A percentile compares a stretch with the other conserved stretches of the same genome.
Conservation (phyloP, 1,139 yeast genomes). For the Diutina sp. region DNA sequence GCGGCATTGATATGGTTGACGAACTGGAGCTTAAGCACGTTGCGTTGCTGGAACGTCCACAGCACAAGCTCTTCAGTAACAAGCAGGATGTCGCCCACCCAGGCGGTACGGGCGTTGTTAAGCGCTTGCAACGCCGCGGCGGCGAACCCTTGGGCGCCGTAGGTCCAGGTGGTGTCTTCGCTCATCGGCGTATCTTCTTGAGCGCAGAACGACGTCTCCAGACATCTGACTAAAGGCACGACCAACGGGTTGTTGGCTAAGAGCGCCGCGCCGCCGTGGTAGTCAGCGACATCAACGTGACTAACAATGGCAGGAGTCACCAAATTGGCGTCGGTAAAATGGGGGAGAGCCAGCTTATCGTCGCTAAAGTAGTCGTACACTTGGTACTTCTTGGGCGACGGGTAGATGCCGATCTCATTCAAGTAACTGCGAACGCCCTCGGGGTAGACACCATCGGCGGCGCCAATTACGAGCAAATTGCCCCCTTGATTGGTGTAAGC, state of each 20-base stretch:
- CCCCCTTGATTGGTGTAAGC: conserved; percentile 34
- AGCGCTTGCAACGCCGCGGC: conserved; percentile 77
- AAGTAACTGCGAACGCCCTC: conserved; percentile 57
- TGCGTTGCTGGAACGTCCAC: conserved; percentile 70
- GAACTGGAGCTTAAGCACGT: conserved; percentile 45
- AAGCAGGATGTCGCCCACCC: conserved; percentile 63
- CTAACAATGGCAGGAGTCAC: conserved; percentile 4
- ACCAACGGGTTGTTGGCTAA: conserved; percentile 41
- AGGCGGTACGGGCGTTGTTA: conserved; percentile 64
- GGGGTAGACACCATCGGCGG: conserved; percentile 29
- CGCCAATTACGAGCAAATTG: conserved; percentile 57
- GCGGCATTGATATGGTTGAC: conserved; percentile 41
- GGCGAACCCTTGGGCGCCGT: conserved; percentile 69
- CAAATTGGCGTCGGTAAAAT: conserved; percentile 12
- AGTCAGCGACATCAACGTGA: conserved; percentile 5
- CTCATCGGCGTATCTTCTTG: conserved; percentile 22
- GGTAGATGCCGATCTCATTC: conserved; percentile 71
- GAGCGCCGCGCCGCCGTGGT: conserved; percentile 29
- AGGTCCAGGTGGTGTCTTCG: conserved; percentile 55
- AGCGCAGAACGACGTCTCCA: conserved; percentile 46
- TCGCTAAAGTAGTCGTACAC: conserved; percentile 54
- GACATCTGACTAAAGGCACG: conserved; percentile 60
- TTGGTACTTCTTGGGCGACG: conserved; percentile 65
- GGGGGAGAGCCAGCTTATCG: conserved; percentile 11
- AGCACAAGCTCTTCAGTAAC: conserved; percentile 42